Percentiles rank a stretch among this genome's conserved stretches.
These are phyloP conservation scores for Glebionis coronaria DNA, from an alignment of 129 eudicot genomes.

Conservation along the genomic window DNA sequence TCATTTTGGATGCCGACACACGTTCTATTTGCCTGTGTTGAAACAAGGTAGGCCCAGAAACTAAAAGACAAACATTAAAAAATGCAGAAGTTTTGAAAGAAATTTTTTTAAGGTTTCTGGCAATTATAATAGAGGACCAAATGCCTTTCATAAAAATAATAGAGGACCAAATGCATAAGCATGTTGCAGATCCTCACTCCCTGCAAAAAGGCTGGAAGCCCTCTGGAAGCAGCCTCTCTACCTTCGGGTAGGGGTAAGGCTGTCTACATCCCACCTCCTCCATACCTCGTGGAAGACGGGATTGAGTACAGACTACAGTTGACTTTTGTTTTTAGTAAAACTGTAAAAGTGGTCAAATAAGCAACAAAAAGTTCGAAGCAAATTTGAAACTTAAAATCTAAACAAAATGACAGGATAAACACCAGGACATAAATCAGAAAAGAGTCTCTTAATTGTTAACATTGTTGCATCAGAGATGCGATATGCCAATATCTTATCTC, in stretches of 20 bases:
- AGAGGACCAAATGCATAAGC: neutral
- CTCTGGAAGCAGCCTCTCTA: too few relatives aligned
- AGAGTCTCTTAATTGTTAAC: neutral
- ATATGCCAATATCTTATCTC: neutral
- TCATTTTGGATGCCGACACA: neutral
- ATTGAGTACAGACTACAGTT: too few relatives aligned
- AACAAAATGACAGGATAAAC: neutral
- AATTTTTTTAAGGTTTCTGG: neutral
- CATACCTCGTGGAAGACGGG: too few relatives aligned
- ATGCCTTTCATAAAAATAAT: too few relatives aligned
- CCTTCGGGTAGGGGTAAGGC: too few relatives aligned
- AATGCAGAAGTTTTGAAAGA: neutral
- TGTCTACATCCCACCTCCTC: too few relatives aligned
- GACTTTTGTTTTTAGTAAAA: too few relatives aligned
- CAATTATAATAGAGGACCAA: neutral
- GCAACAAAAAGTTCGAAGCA: neutral
- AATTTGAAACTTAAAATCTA: neutral
- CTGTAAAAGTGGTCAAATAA: neutral
- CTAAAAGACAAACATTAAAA: neutral
- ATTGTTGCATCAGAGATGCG: neutral
- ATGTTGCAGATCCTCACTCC: too few relatives aligned
- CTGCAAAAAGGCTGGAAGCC: too few relatives aligned
- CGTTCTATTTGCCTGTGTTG: neutral
- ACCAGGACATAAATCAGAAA: neutral
- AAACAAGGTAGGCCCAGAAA: neutral